Evolutionary conservation across 768 basidiomycete species (phyloP), one percentile per base, ranked within the genome.

Genomic region (Kwoniella dendrophila): DNA sequence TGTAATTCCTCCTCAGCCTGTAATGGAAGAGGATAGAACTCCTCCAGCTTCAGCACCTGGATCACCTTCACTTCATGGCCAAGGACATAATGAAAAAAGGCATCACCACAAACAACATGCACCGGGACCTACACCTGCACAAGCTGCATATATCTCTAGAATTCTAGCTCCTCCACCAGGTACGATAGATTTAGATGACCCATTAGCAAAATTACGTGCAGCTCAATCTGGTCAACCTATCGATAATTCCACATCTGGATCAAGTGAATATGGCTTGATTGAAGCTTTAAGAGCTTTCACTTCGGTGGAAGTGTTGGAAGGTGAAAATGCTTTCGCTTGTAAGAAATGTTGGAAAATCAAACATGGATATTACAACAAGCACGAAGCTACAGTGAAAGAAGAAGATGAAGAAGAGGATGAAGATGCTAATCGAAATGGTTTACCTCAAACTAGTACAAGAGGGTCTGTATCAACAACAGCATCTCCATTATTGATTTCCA

Each of bases 311-410:
- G 85, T 90, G 6, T 81, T 98, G 33, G 90, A 96, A 68, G 92
- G 91, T 0, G 94, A 96, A 70, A 96, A 98, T 70, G 88, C 87
- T 81, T 93, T 96, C 55, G 92, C 92, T 0, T 98, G 94, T 76
- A 84, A 88, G 66, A 84, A 88, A 53, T 98, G 94, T 80, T 98
- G 94, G 94, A 93, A 92, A 82, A 87, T 92, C 62, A 76, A 78
- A 49, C 64, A 68, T 41, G 88, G 89, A 18, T 77, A 83, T 59
- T 85, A 86, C 66, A 75, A 80, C 47, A 44, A 60, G 14, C 64
- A 69, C 41, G 57, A 62, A 41, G 29, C 67, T 47, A 64, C 59
- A 33, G 50, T 70, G 53, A 38, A 61, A 52, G 76, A 76, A 48
- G 78, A 71, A 48, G 67, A 77, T 62, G 70, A 74, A 48, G 68